phyloP scores from a whole-genome alignment of 2,329 filamentous ascomycete species.

The Scedosporium minutisporum region DNA sequence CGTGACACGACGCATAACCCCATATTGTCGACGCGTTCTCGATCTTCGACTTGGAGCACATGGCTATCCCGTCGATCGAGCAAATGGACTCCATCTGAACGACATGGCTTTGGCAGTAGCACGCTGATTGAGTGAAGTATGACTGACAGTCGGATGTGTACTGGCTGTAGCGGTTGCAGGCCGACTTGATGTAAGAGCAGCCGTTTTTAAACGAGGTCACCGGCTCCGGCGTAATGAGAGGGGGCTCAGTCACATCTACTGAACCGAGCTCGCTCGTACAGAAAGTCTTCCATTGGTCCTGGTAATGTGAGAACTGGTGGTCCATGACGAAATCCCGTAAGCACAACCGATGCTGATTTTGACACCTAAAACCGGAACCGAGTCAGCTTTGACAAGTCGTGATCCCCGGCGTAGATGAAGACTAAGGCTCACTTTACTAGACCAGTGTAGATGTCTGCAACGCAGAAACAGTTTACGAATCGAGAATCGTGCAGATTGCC shows the following conservation, averaged over 20 bases:
- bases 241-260: not conserved
- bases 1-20: not conserved
- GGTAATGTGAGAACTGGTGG: not conserved
- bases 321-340: not conserved
- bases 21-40: not conserved
- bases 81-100: not conserved
- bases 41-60: not conserved
- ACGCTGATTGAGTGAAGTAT: not conserved
- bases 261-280: not conserved
- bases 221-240: not conserved
- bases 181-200: not conserved
- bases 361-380: not conserved
- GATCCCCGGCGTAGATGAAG: not conserved
- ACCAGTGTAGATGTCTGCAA: not conserved
- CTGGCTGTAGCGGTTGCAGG: not conserved
- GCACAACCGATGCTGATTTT: not conserved
- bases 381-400: not conserved
- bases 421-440: not conserved
- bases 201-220: not conserved
- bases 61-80: not conserved
- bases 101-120: not conserved
- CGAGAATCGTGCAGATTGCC: not conserved
- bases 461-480: not conserved
- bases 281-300: not conserved
- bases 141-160: not conserved